Evolutionary conservation across 225 moss, liverwort and hornwort species (phyloP).

Genomic region (Neckera pumila): DNA sequence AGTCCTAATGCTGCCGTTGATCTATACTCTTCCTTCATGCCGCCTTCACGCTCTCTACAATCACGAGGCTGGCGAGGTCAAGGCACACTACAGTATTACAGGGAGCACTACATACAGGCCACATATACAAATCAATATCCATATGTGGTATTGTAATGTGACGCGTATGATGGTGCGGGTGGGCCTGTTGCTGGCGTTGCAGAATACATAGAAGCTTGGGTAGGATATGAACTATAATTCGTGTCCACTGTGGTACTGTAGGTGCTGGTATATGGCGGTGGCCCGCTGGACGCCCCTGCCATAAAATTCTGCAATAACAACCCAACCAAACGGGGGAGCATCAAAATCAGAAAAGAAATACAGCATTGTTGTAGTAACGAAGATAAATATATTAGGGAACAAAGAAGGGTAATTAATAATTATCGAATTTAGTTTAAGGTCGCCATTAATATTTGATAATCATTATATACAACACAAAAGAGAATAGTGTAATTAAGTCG

Average conservation of each 20-base stretch:
- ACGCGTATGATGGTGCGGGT: constrained; percentile 61
- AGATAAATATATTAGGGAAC: not conserved
- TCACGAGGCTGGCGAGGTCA: constrained; percentile 4
- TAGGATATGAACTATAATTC: constrained; percentile 68
- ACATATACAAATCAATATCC: constrained; percentile 29
- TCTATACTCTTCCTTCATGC: not conserved
- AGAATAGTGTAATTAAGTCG: not conserved
- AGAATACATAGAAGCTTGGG: constrained; percentile 82
- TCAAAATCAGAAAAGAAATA: not conserved
- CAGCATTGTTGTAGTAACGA: not conserved
- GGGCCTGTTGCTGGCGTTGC: constrained; percentile 70
- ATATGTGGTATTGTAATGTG: constrained; percentile 59
- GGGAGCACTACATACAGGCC: not conserved
- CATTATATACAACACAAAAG: constrained; percentile 9
- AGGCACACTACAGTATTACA: constrained; percentile 7
- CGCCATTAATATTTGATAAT: not conserved
- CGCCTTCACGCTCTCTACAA: constrained; percentile 10
- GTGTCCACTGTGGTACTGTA: constrained; percentile 81
- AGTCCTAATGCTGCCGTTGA: constrained; percentile 3
- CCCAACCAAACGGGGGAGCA: not conserved
- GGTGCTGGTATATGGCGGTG: constrained; percentile 41
- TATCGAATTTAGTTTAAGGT: not conserved
- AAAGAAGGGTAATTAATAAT: not conserved
- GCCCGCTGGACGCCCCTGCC: constrained; percentile 84
- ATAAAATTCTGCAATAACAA: constrained; percentile 76